Percentiles rank a stretch among this genome's conserved stretches.
These are phyloP conservation scores for Nicotiana rustica DNA, from an alignment of 305 asterid species.

Conservation along the genomic window DNA sequence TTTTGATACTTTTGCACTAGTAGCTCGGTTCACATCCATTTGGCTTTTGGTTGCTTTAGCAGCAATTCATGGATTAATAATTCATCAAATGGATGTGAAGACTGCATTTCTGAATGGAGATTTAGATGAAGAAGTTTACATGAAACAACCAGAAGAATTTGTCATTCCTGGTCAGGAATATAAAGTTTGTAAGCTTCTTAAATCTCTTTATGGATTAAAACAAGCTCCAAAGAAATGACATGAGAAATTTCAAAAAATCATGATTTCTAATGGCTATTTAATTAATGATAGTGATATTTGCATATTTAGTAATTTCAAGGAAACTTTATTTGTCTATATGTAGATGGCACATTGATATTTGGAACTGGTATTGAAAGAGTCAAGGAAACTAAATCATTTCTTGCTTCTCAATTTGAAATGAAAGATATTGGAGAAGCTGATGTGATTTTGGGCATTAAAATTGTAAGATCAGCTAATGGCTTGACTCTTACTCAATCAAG, in stretches of 20 bases:
- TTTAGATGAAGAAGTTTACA: too few species aligned
- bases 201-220: conserved; percentile 1
- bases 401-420: too few species aligned
- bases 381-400: too few species aligned
- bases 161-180: background rate
- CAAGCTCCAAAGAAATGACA: conserved; percentile 30
- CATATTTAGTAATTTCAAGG: background rate
- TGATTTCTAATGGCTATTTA: background rate
- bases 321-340: conserved; percentile 1
- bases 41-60: background rate
- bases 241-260: background rate
- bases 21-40: background rate
- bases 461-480: conserved; percentile 6
- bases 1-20: background rate
- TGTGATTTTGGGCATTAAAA: background rate
- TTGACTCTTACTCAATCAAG: background rate
- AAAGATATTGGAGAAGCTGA: too few species aligned
- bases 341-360: conserved; percentile 30
- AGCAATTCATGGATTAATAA: background rate
- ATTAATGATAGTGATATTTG: conserved; percentile 24
- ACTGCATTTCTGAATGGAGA: background rate
- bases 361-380: background rate
- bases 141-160: background rate
- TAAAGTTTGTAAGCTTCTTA: background rate
- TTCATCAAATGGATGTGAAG: background rate